Evolutionary conservation across 2,329 filamentous ascomycete species (phyloP).

Genomic region (Biscogniauxia sp.): DNA sequence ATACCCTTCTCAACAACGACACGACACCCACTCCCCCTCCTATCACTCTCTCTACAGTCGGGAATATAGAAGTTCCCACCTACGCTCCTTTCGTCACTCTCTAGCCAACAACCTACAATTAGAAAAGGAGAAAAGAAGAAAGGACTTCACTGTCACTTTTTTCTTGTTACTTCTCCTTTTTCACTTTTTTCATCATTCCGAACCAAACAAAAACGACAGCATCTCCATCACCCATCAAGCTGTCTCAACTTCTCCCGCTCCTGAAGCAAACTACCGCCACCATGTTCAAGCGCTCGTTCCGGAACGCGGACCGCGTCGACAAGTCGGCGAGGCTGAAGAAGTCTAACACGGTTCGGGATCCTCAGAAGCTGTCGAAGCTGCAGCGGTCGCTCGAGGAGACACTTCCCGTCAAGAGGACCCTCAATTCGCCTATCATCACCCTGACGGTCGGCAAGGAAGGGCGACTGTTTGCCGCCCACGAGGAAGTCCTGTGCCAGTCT

Average conservation of each 20-base stretch:
- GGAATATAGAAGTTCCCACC: slow-evolving; percentile 17
- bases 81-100: slow-evolving; percentile 56
- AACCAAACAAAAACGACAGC: slow-evolving; percentile 10
- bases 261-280: slow-evolving; percentile 36
- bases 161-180: slow-evolving; percentile 20
- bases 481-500: slow-evolving; percentile 84
- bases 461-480: slow-evolving; percentile 90
- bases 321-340: slow-evolving; percentile 85
- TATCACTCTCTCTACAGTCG: slow-evolving; percentile 1
- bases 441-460: slow-evolving; percentile 80
- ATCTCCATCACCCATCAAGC: slow-evolving; percentile 19
- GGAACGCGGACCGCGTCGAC: slow-evolving; percentile 80
- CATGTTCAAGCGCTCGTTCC: slow-evolving; percentile 94
- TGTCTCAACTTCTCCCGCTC: slow-evolving; percentile 32
- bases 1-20: too few relatives aligned
- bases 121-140: slow-evolving; percentile 10
- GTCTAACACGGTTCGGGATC: slow-evolving; percentile 61
- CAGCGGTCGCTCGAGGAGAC: slow-evolving; percentile 70
- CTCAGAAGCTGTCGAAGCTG: slow-evolving; percentile 79
- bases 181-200: slow-evolving; percentile 27
- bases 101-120: slow-evolving; percentile 27
- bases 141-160: slow-evolving; percentile 27
- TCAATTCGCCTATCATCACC: slow-evolving; percentile 74
- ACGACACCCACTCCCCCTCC: slow-evolving; percentile 27
- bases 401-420: slow-evolving; percentile 36